Conservation (phyloP, 2,329 filamentous ascomycete genomes). For the Alternaria alternata region DNA sequence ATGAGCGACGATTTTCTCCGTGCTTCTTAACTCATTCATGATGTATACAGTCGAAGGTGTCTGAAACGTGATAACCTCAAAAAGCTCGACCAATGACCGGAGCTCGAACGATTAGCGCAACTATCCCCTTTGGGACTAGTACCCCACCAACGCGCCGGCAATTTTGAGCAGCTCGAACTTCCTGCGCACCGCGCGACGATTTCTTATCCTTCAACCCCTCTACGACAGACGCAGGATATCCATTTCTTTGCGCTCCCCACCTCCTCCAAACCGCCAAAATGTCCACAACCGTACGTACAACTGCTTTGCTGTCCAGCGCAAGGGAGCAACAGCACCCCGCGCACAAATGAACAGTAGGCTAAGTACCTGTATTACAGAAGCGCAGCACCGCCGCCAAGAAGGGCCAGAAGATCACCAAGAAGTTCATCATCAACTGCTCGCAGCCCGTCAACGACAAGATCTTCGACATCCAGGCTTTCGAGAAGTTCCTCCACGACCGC, state of each 20-base stretch:
- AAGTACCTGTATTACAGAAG: slow-evolving; percentile 70
- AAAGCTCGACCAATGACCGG: neutral
- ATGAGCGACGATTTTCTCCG: neutral
- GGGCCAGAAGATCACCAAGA: slow-evolving; percentile 81
- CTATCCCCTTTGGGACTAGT: slow-evolving; percentile 10
- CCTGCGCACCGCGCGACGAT: slow-evolving; percentile 3
- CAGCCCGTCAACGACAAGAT: slow-evolving; percentile 99
- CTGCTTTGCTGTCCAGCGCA: slow-evolving; percentile 90
- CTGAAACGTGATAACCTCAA: neutral
- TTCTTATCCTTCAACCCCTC: slow-evolving; percentile 18
- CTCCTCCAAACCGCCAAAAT: slow-evolving; percentile 66
- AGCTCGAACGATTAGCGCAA: slow-evolving; percentile 5
- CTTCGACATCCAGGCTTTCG: slow-evolving; percentile 98
- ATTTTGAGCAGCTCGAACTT: slow-evolving; percentile 15
- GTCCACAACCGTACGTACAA: slow-evolving; percentile 91
- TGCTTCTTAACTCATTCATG: neutral
- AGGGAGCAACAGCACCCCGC: slow-evolving; percentile 20
- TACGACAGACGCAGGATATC: slow-evolving; percentile 78
- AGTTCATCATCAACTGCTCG: slow-evolving; percentile 99
- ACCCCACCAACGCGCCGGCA: slow-evolving; percentile 13
- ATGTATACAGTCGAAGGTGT: neutral
- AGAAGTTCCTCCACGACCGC: slow-evolving; percentile 99
- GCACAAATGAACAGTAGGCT: slow-evolving; percentile 86
- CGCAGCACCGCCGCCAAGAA: slow-evolving; percentile 57
- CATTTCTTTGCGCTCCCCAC: slow-evolving; percentile 78